Base-by-base conservation (phyloP, 2,329 filamentous ascomycete species). In the Penicillium sp. region DNA sequence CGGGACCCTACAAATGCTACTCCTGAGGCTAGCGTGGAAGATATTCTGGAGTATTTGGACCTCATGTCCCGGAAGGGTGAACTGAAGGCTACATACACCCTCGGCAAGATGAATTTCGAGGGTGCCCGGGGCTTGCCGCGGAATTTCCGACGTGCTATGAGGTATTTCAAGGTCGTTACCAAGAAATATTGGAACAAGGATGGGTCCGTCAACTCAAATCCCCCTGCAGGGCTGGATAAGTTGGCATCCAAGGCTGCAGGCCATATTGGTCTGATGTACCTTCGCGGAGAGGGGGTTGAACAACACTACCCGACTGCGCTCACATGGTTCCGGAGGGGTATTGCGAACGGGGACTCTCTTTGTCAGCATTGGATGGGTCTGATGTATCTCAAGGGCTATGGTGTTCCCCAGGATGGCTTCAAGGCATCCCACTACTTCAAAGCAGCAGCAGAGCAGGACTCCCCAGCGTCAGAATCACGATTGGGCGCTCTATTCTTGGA, bases 11-110 rank as follows among this genome's bases (percentile, higher is more conserved):
- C 83, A 1, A 84, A 85, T 56, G 87, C 88, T 3, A 87, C 93
- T 63, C 81, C 85, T 1, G 85, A 95, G 61, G 88, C 89, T 1
- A 87, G 88, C 15, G 81, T 96, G 51, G 89, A 95, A 60, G 91
- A 98, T 67, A 86, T 97, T 15, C 82, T 98, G 52, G 93, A 98
- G 65, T 98, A 95, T 60, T 75, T 95, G 57, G 88, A 95, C 61
- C 77, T 95, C 37, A 85, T 95, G 77, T 88, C 88, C 6, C 82
- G 90, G 53, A 95, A 95, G 65, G 89, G 90, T 10, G 88, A 95
- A 62, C 80, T 88, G 49, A 89, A 87, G 64, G 88, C 90, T 1
- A 91, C 88, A 0, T 89, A 90, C 61, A 90, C 87, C 54, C 74
- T 96, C 0, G 90, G 87, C 3, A 83, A 88, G 56, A 80, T 95